These are phyloP conservation scores for Lentinula sp. DNA, from an alignment of 768 basidiomycete species.

Conservation along the genomic window DNA sequence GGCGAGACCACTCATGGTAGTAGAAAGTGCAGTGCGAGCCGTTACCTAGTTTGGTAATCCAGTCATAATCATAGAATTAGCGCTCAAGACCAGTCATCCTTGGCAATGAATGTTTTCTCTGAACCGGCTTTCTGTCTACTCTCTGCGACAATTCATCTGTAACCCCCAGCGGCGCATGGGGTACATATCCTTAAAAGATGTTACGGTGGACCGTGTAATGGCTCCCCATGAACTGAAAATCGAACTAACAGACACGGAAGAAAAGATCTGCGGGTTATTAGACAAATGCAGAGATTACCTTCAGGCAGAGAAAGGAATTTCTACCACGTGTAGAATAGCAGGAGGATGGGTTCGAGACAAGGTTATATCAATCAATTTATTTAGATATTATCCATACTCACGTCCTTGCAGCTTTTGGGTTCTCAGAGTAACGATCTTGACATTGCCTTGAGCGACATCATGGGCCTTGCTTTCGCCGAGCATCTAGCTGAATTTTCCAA, in stretches of 20 bases:
- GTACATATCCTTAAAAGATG: not conserved
- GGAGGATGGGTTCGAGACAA: slow-evolving; percentile 99
- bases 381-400: slow-evolving; percentile 5
- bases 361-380: slow-evolving; percentile 35
- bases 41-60: not conserved
- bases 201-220: not conserved
- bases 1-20: slow-evolving; percentile 71
- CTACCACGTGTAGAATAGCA: slow-evolving; percentile 79
- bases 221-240: slow-evolving; percentile 25
- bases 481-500: slow-evolving; percentile 61
- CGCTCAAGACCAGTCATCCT: not conserved
- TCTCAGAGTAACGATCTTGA: slow-evolving; percentile 88
- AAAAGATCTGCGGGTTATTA: slow-evolving; percentile 66
- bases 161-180: not conserved
- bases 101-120: not conserved
- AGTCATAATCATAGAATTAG: not conserved
- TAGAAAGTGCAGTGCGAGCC: not conserved
- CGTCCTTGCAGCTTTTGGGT: slow-evolving; percentile 60
- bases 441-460: slow-evolving; percentile 83
- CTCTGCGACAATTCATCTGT: not conserved
- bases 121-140: not conserved
- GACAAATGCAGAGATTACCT: slow-evolving; percentile 67
- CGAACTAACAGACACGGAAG: slow-evolving; percentile 61
- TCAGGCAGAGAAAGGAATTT: slow-evolving; percentile 42
- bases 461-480: slow-evolving; percentile 85